phyloP scores from a whole-genome alignment of 345 rosid genomes.

The Luvunga scandens region DNA sequence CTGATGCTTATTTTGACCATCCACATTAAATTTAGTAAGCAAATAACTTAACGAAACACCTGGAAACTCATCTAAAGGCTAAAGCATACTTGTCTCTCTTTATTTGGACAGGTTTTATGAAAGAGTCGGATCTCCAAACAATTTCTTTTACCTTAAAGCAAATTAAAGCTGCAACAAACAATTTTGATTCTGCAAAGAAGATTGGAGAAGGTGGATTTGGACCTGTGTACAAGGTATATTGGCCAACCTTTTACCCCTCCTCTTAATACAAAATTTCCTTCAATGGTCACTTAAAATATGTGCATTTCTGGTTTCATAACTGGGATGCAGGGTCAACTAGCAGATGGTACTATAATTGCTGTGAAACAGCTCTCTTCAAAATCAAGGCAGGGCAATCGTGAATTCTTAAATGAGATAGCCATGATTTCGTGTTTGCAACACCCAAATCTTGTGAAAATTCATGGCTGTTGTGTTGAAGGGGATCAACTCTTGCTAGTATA shows the following conservation, averaged over 20 bases:
- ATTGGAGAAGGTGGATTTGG: slow-evolving; percentile 50
- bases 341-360: slow-evolving; percentile 35
- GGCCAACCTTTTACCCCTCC: neutral
- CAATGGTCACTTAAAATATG: neutral
- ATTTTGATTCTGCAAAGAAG: slow-evolving; percentile 32
- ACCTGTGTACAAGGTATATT: slow-evolving; percentile 33
- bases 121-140: slow-evolving; percentile 35
- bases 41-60: neutral
- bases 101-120: slow-evolving; percentile 13
- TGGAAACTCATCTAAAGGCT: neutral
- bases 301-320: neutral
- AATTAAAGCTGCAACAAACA: slow-evolving; percentile 33
- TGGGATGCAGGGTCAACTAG: slow-evolving; percentile 30
- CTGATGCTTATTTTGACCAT: neutral
- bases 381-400: slow-evolving; percentile 45
- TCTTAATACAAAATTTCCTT: neutral
- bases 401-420: slow-evolving; percentile 41
- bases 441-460: slow-evolving; percentile 42
- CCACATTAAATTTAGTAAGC: neutral
- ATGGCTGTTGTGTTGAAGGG: slow-evolving; percentile 41
- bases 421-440: slow-evolving; percentile 41
- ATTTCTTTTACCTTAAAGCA: slow-evolving; percentile 36
- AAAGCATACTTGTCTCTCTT: neutral
- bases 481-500: slow-evolving; percentile 37
- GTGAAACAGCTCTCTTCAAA: slow-evolving; percentile 41